A percentile compares a stretch with the other conserved stretches of the same genome.
Evolutionary conservation across 768 basidiomycete species (phyloP).

Genomic region (Auriculariales sp.): DNA sequence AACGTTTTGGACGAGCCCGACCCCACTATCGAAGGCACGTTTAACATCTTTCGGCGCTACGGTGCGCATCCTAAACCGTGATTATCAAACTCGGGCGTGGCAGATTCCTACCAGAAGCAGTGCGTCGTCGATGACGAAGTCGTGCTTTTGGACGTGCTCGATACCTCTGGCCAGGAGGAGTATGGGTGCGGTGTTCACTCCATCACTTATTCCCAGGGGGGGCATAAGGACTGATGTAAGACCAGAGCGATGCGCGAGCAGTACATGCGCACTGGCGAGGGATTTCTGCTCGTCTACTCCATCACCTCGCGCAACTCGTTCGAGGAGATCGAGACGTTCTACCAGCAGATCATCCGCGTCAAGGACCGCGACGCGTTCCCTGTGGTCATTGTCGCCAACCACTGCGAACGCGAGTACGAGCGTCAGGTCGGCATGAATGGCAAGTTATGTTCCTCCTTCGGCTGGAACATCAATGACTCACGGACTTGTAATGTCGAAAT

Average conservation of each 20-base stretch:
- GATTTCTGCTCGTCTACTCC: slow-evolving; percentile 93
- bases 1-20: slow-evolving; percentile 89
- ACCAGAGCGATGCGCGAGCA: slow-evolving; percentile 93
- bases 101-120: slow-evolving; percentile 94
- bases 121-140: slow-evolving; percentile 95
- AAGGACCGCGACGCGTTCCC: slow-evolving; percentile 95
- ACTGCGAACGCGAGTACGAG: slow-evolving; percentile 91
- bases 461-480: slow-evolving; percentile 9
- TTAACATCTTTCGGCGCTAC: slow-evolving; percentile 1
- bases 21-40: slow-evolving; percentile 82
- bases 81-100: neutral
- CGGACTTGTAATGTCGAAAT: slow-evolving; percentile 4
- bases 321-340: slow-evolving; percentile 92
- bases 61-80: neutral
- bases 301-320: slow-evolving; percentile 97
- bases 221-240: neutral
- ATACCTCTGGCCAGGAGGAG: slow-evolving; percentile 96
- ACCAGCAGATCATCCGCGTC: slow-evolving; percentile 89
- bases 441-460: slow-evolving; percentile 16
- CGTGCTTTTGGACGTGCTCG: slow-evolving; percentile 90
- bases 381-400: slow-evolving; percentile 94
- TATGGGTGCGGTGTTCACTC: slow-evolving; percentile 54
- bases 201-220: slow-evolving; percentile 1
- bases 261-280: slow-evolving; percentile 97
- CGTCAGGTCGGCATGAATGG: slow-evolving; percentile 93